phyloP scores from a whole-genome alignment of 257 asterid species.

The Ballota nigra region DNA sequence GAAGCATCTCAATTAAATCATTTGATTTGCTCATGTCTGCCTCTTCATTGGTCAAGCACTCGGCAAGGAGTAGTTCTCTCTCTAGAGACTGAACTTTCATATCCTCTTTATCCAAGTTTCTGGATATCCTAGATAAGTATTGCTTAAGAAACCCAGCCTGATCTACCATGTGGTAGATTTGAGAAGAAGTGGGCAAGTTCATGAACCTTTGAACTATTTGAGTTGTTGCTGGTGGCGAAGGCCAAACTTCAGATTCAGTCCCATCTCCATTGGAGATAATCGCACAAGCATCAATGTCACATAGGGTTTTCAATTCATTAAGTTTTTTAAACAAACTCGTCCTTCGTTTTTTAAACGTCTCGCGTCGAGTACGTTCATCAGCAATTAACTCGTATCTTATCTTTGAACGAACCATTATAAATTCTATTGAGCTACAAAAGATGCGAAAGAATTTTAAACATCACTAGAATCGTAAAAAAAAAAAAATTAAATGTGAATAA shows the following conservation, averaged over 20 bases:
- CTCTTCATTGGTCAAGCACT: constrained; percentile 28
- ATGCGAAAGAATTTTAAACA: constrained; percentile 21
- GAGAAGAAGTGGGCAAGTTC: constrained; percentile 32
- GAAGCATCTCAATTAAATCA: constrained; percentile 32
- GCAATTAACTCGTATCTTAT: constrained; percentile 46
- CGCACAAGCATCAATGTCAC: constrained; percentile 47
- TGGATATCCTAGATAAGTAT: constrained; percentile 39
- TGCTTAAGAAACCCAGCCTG: constrained; percentile 41
- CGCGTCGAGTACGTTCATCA: constrained; percentile 43
- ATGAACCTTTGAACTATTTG: constrained; percentile 35
- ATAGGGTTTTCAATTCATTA: constrained; percentile 41
- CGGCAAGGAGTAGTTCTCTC: constrained; percentile 35
- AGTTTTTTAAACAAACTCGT: constrained; percentile 43
- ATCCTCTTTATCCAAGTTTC: constrained; percentile 38
- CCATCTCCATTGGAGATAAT: constrained; percentile 36
- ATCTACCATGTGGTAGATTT: constrained; percentile 27
- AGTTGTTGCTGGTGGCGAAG: constrained; percentile 34
- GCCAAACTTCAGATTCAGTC: constrained; percentile 43
- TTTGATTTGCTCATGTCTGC: constrained; percentile 20
- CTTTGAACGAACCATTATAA: constrained; percentile 55
- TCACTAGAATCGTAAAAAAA: background rate
- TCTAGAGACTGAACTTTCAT: constrained; percentile 28
- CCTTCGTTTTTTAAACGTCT: constrained; percentile 46
- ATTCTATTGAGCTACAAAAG: constrained; percentile 29
- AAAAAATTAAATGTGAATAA: background rate